Conservation (phyloP, 2,329 filamentous ascomycete genomes). For the Mariannaea sp. region DNA sequence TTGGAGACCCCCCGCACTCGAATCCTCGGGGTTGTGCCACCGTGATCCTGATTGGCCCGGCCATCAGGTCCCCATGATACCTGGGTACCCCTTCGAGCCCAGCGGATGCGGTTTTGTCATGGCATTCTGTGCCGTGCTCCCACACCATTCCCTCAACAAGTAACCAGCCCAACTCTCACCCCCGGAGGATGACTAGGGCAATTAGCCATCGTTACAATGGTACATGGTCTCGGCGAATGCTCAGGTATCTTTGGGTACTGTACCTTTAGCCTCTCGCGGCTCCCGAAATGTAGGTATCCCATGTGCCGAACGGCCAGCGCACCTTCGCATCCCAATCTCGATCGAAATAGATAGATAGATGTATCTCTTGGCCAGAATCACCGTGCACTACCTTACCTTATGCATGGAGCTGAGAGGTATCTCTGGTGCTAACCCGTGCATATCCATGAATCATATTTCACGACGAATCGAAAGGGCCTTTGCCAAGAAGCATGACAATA, state of each 20-base stretch:
- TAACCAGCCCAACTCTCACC: background rate
- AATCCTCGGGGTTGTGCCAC: conserved; percentile 28
- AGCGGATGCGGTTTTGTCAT: no score
- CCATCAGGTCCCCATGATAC: conserved; percentile 5
- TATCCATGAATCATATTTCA: no score
- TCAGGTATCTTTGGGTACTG: conserved; percentile 14
- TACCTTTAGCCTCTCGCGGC: background rate
- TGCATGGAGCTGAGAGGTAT: no score
- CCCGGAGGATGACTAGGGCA: background rate
- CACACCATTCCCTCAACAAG: conserved; percentile 30
- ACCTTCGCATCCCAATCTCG: background rate
- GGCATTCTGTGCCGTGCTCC: conserved; percentile 15
- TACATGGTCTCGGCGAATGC: conserved; percentile 16
- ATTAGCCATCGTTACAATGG: conserved; percentile 1
- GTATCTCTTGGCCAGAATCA: background rate
- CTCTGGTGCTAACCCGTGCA: no score
- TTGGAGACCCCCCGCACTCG: conserved; percentile 31
- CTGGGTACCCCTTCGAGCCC: no score
- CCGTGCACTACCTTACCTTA: background rate
- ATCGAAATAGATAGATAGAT: background rate
- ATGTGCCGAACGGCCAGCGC: background rate
- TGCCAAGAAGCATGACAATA: no score
- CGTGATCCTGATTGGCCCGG: conserved; percentile 22
- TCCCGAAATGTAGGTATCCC: background rate
- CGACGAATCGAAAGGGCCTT: no score